Evolutionary conservation across 495 filamentous ascomycete genomes (phyloP), one percentile per base, ranked within the genome.

Genomic region (Penicillium simplicissimum): DNA sequence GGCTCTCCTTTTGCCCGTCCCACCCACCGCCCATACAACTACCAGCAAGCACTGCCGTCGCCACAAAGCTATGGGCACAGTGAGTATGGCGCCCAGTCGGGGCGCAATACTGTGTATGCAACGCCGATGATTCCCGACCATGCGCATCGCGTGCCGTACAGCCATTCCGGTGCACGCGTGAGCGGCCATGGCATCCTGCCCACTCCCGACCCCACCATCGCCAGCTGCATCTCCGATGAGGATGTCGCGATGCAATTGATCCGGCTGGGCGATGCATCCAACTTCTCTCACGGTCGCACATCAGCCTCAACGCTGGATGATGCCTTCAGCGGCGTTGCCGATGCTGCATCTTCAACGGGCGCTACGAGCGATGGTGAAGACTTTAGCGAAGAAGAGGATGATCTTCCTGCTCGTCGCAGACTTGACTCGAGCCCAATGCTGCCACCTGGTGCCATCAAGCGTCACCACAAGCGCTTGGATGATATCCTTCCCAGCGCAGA

Each of bases 171-270:
- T 59, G 69, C 74, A 64, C 80, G 72, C 55, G 70, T 60, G 48
- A 76, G 72, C 60, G 79, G 69, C 45, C 71, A 79, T 58, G 87
- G 84, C n/a, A 83, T 92, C 63, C 79, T 96, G 59, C 93, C 92
- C 8, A 98, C 96, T 4, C 96, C 95, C 5, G 94, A 97, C 61
- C 93, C 93, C 11, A 98, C 96, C 14, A 89, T 96, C 60, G 89
- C 90, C 37, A 97, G 93, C 77, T 94, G 89, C 67, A 93, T 97
- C 70, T 98, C 94, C 4, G 95, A 98, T 71, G 95, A 98, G 71
- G 96, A 98, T 76, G 95, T 97, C 66, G 95, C 95, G 52, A 86
- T 96, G 70, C 93, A 97, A 73, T 82, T 98, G 64, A 97, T 98
- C 85, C 88, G 92, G 61, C 82, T 98, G 55, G 92, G 94, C n/a